Conservation (phyloP, 176 grass and related monocot species). For the Aegilops speltoides region DNA sequence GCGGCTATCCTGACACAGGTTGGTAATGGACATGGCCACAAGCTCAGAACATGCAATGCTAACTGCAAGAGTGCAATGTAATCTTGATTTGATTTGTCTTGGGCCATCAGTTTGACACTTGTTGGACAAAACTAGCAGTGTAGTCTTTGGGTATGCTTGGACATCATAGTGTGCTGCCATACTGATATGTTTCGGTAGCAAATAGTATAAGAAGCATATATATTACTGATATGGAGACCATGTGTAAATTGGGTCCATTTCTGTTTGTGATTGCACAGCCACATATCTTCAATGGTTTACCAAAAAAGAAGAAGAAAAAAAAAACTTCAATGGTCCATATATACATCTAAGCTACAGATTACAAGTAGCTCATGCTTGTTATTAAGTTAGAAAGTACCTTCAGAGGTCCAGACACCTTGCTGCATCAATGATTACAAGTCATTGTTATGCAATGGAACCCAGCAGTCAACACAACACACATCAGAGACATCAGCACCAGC, state of each 20-base stretch:
- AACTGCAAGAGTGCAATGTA: no score
- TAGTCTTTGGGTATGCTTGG: not conserved
- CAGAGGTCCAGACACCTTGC: not conserved
- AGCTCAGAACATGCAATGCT: no score
- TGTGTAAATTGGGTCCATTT: constrained; percentile 12
- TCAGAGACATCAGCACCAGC: not conserved
- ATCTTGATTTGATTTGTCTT: constrained; percentile 25
- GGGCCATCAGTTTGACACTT: not conserved
- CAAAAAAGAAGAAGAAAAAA: no score
- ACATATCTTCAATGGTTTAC: not conserved
- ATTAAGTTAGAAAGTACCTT: not conserved
- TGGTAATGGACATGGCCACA: no score
- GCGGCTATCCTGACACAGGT: no score
- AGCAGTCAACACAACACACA: not conserved
- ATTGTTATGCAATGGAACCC: no score
- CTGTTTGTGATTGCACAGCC: not conserved
- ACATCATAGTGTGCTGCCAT: not conserved
- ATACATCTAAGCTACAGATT: no score
- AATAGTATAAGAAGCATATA: not conserved
- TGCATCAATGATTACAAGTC: no score
- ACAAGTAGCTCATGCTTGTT: no score
- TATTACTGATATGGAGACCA: not conserved
- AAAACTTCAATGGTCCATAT: no score
- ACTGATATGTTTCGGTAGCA: not conserved
- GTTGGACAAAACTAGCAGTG: not conserved